These are phyloP conservation scores for Gynochthodes officinalis DNA, from an alignment of 257 asterid genomes.

Conservation along the genomic window DNA sequence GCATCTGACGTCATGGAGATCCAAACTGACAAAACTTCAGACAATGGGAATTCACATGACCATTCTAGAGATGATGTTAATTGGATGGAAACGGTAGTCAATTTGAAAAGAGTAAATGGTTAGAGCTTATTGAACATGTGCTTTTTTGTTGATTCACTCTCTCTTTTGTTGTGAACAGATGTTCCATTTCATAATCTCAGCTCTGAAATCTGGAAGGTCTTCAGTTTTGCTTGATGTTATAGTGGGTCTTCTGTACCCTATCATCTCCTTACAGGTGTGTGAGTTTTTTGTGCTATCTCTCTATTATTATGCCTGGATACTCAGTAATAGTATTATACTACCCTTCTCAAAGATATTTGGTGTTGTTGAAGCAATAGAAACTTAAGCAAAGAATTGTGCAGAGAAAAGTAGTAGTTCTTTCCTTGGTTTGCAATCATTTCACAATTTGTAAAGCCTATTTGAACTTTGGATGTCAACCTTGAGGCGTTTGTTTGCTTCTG, in stretches of 20 bases:
- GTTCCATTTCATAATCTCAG: constrained; percentile 86
- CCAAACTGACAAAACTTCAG: constrained; percentile 34
- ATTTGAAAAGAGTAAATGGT: constrained; percentile 20
- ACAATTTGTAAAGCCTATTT: not conserved
- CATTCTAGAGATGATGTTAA: constrained; percentile 72
- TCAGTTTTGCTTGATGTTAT: constrained; percentile 83
- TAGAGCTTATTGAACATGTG: constrained; percentile 3
- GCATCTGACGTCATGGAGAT: constrained; percentile 55
- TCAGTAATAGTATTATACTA: not conserved
- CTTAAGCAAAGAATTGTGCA: not conserved
- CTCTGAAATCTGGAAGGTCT: constrained; percentile 97
- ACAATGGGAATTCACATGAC: constrained; percentile 51
- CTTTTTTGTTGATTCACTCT: not conserved
- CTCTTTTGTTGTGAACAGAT: constrained; percentile 49
- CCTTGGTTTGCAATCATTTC: not conserved
- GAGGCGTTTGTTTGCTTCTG: not conserved
- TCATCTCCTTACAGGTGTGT: constrained; percentile 84
- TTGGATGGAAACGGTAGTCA: constrained; percentile 99
- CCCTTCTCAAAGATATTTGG: not conserved
- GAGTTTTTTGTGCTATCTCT: constrained; percentile 12
- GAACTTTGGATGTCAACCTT: no score
- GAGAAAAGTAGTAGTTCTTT: not conserved
- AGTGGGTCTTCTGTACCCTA: constrained; percentile 83
- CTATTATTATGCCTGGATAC: not conserved
- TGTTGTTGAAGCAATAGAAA: not conserved